phyloP scores from a whole-genome alignment of 345 rosid species.

The Boechera stricta region DNA sequence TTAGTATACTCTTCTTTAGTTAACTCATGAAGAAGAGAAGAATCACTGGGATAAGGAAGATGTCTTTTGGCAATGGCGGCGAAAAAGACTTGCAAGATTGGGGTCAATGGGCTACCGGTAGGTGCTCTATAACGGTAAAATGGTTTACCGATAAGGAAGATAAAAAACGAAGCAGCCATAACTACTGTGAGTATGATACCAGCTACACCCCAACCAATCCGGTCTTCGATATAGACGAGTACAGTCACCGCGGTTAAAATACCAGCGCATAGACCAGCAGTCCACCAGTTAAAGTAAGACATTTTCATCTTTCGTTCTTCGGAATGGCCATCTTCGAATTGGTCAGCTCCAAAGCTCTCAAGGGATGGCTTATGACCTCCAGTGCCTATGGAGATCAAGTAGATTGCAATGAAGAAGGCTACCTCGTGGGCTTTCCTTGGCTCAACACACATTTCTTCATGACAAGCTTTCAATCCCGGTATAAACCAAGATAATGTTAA shows the following conservation, averaged over 20 bases:
- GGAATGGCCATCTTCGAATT: constrained; percentile 77
- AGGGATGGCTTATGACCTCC: constrained; percentile 96
- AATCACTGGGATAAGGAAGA: constrained; percentile 59
- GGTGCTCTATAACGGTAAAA: constrained; percentile 74
- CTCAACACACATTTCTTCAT: constrained; percentile 52
- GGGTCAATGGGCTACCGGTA: constrained; percentile 82
- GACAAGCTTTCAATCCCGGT: constrained; percentile 80
- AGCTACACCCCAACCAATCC: constrained; percentile 81
- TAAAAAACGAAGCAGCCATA: constrained; percentile 65
- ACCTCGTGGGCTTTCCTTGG: constrained; percentile 74
- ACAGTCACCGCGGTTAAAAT: constrained; percentile 74
- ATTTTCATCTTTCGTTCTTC: constrained; percentile 80
- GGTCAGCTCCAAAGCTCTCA: constrained; percentile 98
- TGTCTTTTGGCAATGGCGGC: constrained; percentile 82
- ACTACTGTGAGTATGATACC: constrained; percentile 66
- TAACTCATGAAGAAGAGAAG: constrained; percentile 62
- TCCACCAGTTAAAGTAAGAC: constrained; percentile 99
- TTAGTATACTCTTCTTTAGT: constrained; percentile 48
- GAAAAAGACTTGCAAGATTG: constrained; percentile 75
- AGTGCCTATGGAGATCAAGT: constrained; percentile 83
- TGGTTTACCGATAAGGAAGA: constrained; percentile 72
- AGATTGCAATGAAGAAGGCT: constrained; percentile 76
- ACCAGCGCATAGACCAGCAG: constrained; percentile 73
- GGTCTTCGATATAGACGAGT: constrained; percentile 79
- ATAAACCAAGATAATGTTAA: constrained; percentile 72